A percentile compares a stretch with the other conserved stretches of the same genome.
Evolutionary conservation across 2,329 filamentous ascomycete species (phyloP).

Genomic region (Colletotrichum higginsianum): DNA sequence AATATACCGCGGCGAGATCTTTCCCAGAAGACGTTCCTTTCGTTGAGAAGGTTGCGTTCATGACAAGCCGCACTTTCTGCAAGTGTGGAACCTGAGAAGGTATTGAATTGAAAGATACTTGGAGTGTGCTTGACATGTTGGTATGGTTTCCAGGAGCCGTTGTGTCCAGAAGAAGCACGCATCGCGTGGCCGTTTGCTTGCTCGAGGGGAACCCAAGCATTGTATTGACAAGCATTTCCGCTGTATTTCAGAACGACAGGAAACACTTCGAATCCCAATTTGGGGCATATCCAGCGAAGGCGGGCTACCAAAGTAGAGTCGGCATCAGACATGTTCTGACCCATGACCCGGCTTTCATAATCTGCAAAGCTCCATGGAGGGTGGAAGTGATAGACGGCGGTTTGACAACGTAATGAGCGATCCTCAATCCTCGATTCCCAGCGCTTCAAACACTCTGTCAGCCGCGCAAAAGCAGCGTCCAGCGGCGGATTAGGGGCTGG

Average conservation of each 20-base stretch:
- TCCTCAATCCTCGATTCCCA: constrained; percentile 20
- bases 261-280: constrained; percentile 34
- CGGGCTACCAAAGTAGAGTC: constrained; percentile 13
- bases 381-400: constrained; percentile 33
- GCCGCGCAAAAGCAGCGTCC: constrained; percentile 1
- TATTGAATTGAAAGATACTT: constrained; percentile 17
- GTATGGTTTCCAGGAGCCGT: constrained; percentile 27
- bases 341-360: constrained; percentile 20
- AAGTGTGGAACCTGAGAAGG: constrained; percentile 1
- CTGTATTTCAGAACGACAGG: constrained; percentile 36
- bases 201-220: constrained; percentile 9
- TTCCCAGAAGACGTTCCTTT: constrained; percentile 31
- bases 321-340: constrained; percentile 14
- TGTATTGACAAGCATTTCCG: constrained; percentile 25
- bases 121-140: constrained; percentile 34
- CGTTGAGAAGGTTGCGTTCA: constrained; percentile 27
- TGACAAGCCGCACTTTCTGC: constrained; percentile 21
- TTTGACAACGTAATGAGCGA: constrained; percentile 20
- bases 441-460: constrained; percentile 4
- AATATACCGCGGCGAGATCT: constrained; percentile 33
- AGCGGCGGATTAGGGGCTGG: not conserved
- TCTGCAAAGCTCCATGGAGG: constrained; percentile 21
- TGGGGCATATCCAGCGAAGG: constrained; percentile 17
- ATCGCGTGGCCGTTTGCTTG: not conserved
- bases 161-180: not conserved